Percentiles rank a stretch among this genome's conserved stretches.
Evolutionary conservation across 192 early-diverging fungal genomes (phyloP).

Genomic region (Chytriomyces confervae): DNA sequence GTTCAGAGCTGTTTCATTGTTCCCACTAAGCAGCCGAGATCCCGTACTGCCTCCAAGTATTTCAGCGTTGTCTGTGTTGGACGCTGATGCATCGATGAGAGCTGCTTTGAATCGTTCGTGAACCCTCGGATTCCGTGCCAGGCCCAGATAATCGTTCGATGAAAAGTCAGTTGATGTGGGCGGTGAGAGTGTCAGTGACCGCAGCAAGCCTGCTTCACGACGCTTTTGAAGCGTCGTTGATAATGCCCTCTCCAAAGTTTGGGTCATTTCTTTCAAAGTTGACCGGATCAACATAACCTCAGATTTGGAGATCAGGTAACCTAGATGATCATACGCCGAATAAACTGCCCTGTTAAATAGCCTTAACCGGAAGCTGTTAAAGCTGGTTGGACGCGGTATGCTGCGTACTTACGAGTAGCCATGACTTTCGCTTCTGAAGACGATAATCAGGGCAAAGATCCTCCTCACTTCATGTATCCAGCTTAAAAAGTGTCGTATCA

Average conservation of each 20-base stretch:
- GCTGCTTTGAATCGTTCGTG: constrained; percentile 55
- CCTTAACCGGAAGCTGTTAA: too few relatives aligned
- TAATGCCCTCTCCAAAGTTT: constrained; percentile 7
- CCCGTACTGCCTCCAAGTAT: constrained; percentile 63
- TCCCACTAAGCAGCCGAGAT: constrained; percentile 75
- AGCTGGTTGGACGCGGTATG: too few relatives aligned
- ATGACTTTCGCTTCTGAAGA: too few relatives aligned
- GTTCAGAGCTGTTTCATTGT: constrained; percentile 64
- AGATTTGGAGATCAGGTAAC: too few relatives aligned
- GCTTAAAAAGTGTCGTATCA: too few relatives aligned
- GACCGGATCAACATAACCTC: too few relatives aligned
- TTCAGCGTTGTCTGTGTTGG: not conserved
- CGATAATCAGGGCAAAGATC: too few relatives aligned
- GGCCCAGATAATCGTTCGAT: constrained; percentile 83
- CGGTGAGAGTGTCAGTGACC: constrained; percentile 11
- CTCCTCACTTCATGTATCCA: too few relatives aligned
- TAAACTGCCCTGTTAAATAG: too few relatives aligned
- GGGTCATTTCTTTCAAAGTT: not conserved
- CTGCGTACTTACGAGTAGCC: too few relatives aligned
- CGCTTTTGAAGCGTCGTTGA: constrained; percentile 4
- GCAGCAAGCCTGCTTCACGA: not conserved
- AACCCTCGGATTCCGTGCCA: constrained; percentile 60
- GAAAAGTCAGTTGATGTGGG: constrained; percentile 65
- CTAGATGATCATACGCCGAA: too few relatives aligned
- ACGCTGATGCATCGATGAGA: constrained; percentile 22